Base-by-base conservation (phyloP, 352 stramenopile genomes). In the Halophytophthora batemanensis region DNA sequence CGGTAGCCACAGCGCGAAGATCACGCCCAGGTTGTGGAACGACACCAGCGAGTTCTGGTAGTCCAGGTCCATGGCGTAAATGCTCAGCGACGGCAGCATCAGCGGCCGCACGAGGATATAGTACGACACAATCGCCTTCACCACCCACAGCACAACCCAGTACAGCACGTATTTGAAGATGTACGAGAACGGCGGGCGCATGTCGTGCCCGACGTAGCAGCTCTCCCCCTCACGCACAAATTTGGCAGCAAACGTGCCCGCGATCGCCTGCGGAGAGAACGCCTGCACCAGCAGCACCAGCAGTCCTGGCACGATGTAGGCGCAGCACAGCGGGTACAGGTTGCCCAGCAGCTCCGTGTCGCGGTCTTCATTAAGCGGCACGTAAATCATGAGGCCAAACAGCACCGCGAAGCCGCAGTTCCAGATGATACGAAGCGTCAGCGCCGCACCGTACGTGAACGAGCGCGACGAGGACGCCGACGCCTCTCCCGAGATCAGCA, bases 21-120 rank as follows among this genome's bases (percentile, higher is more conserved):
- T 77, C 23, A 88, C 64, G 12, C 77, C 79, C 17, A 90, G 56
- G 48, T 90, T 90, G 57, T 87, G 74, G 58, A 87, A 90, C 44
- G 69, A 86, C 29, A 86, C 75, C 15, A 90, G 22, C 37, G 75
- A 80, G 41, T 76, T 86, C 48, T 85, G 56, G 51, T 90, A 90
- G 12, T 73, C 66, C 31, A 90, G 50, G 8, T 72, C 59, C 77
- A 90, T 88, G 19, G 64, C 75, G 59, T 86, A 88, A 42, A 90
- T 87, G 18, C 73, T 80, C 23, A 90, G 28, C 31, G 74, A 74
- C n/a, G 77, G 77, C 18, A 88, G 52, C 48, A 90, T 75, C 0
- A 90, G 46, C 33, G 79, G 79, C 15, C 77, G 71, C 0, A 90
- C 59, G 7, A 90, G 41, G 17, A 90, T 66, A 21, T 83, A 82